phyloP scores from a whole-genome alignment of 2,329 filamentous ascomycete species.

The Xylaria sp. region DNA sequence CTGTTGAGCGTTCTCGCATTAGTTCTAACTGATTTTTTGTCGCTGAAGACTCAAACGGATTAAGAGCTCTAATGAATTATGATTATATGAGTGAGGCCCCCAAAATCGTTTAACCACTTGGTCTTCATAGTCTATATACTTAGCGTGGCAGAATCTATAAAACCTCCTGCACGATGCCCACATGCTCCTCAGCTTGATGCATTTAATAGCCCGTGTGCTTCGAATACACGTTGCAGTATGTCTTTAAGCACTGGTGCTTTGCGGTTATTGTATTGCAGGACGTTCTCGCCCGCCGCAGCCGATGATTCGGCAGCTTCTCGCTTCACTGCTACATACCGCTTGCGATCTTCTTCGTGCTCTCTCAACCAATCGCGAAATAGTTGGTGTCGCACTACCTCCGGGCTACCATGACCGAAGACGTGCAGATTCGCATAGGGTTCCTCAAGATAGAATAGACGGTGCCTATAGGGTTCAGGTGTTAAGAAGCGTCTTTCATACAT shows the following conservation, averaged over 20 bases:
- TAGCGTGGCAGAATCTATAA: too few relatives aligned
- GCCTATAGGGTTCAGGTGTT: conserved; percentile 4
- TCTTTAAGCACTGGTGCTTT: conserved; percentile 30
- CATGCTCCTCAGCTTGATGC: neutral
- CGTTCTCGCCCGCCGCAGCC: conserved; percentile 20
- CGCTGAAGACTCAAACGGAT: too few relatives aligned
- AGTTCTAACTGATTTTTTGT: neutral
- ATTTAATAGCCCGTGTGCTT: conserved; percentile 29
- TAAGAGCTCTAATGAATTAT: too few relatives aligned
- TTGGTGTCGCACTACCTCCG: conserved; percentile 31
- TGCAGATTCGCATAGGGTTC: conserved; percentile 35
- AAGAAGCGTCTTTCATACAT: neutral
- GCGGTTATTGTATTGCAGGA: conserved; percentile 25
- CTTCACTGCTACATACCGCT: conserved; percentile 25
- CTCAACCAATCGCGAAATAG: conserved; percentile 37
- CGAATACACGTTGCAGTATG: conserved; percentile 35
- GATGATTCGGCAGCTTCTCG: conserved; percentile 22
- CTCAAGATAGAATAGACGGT: conserved; percentile 33
- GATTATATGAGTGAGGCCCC: too few relatives aligned
- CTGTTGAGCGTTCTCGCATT: neutral
- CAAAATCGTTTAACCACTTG: too few relatives aligned
- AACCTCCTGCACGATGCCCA: neutral
- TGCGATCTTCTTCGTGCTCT: conserved; percentile 35
- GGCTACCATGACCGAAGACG: conserved; percentile 30
- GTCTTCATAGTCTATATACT: too few relatives aligned